Evolutionary conservation across 2,329 filamentous ascomycete genomes (phyloP), one percentile per base, ranked within the genome.

Genomic region (Paracoccidioides lutzii): DNA sequence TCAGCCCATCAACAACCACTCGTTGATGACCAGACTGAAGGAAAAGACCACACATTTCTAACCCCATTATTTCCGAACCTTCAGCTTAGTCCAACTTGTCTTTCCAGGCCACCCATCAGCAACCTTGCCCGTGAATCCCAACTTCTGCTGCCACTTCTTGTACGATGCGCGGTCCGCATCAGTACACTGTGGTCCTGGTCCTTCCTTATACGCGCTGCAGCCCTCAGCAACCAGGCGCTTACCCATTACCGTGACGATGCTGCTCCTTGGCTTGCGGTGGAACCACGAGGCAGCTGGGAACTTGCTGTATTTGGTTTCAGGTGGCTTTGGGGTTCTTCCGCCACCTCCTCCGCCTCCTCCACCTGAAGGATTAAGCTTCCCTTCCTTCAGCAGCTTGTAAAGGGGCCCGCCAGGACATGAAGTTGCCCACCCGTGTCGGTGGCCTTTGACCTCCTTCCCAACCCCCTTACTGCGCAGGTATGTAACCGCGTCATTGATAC

Each of bases 81-180:
- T 55, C 46, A 55, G 15, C 14, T 41, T 51, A 43, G 51, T 40
- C 54, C 54, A 55, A 38, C 45, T 50, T 22, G 35, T 12, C 46
- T 51, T 40, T 8, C 54, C 54, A 28, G 54, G 54, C 54, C 54
- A 55, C 30, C 54, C 54, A 51, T 55, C 54, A n/a, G 54, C 54
- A 44, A 43, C 54, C 35, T 37, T 40, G 14, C 54, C 54, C 3
- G 6, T 52, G 15, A 9, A 55, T 22, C 54, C 54, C 38, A 55
- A 22, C 32, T 55, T 55, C 46, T 45, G 8, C 46, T 55, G 54
- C 45, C 45, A 55, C 33, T 40, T 40, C 46, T 43, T 44, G 32
- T 55, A 55, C 38, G 54, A 55, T n/a, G 49, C 37, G 14, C 44
- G 45, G 32, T 55, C 54, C 28, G 40, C 54, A 37, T 52, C 46